Conservation (phyloP, 2,329 filamentous ascomycete species). For the Didymella segeticola region DNA sequence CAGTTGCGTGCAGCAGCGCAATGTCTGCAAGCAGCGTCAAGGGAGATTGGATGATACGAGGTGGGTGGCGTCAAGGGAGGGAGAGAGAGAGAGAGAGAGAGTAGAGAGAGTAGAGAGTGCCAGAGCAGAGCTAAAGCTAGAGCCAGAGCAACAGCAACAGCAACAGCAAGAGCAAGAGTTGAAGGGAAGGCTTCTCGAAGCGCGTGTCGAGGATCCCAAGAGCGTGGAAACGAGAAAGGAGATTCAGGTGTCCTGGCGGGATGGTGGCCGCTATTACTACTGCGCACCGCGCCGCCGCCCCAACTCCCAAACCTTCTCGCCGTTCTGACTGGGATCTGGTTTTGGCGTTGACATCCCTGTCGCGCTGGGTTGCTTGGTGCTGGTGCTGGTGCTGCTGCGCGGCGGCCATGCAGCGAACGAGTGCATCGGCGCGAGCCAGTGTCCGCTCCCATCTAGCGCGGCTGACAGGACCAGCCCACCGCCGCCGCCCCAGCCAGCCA, state of each 20-base stretch:
- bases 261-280: constrained; percentile 41
- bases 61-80: background rate
- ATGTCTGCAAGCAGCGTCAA: constrained; percentile 17
- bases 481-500: background rate
- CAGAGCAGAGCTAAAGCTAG: too few relatives aligned
- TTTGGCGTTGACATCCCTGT: constrained; percentile 24
- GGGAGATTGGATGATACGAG: background rate
- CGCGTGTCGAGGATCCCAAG: constrained; percentile 40
- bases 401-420: constrained; percentile 32
- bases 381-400: too few relatives aligned
- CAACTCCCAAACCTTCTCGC: constrained; percentile 36
- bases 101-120: too few relatives aligned
- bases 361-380: too few relatives aligned
- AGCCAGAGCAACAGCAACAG: too few relatives aligned
- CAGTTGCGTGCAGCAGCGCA: too few relatives aligned
- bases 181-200: constrained; percentile 39
- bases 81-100: background rate
- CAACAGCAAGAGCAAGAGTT: constrained; percentile 4
- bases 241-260: constrained; percentile 42
- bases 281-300: constrained; percentile 33
- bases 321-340: constrained; percentile 30
- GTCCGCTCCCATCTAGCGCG: constrained; percentile 21
- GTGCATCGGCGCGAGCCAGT: constrained; percentile 30
- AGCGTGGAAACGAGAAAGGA: constrained; percentile 44
- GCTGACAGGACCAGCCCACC: constrained; percentile 7